phyloP scores from a whole-genome alignment of 2,329 filamentous ascomycete genomes.

The Rhytidhysteron rufulum region DNA sequence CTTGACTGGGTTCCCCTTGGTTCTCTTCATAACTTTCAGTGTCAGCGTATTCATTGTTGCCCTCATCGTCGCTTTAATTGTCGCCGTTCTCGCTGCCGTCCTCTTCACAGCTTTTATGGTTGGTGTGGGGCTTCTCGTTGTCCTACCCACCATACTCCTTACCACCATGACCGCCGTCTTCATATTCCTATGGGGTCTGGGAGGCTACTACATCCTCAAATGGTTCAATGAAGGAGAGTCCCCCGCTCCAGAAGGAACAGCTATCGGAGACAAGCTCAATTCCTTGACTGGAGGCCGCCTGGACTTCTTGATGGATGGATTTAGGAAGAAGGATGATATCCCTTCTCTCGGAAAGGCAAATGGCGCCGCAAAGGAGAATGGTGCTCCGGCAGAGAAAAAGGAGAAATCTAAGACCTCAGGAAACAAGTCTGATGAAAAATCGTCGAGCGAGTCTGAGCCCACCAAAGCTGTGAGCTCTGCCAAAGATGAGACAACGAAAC shows the following conservation, averaged over 20 bases:
- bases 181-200: conserved; percentile 58
- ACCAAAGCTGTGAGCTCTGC: neutral
- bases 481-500: neutral
- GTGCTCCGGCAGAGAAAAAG: neutral
- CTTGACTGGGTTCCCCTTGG: conserved; percentile 63
- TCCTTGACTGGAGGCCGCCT: conserved; percentile 36
- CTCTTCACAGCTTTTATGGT: conserved; percentile 66
- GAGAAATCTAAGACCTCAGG: neutral
- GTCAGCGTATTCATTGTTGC: conserved; percentile 61
- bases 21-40: conserved; percentile 66
- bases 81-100: conserved; percentile 48
- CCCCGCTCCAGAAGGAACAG: conserved; percentile 24
- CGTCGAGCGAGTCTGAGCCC: neutral
- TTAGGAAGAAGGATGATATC: conserved; percentile 3
- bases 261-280: conserved; percentile 42
- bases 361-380: neutral
- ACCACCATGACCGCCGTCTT: conserved; percentile 60
- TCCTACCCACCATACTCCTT: conserved; percentile 66
- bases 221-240: conserved; percentile 33
- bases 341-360: neutral
- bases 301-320: conserved; percentile 29
- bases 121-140: conserved; percentile 61
- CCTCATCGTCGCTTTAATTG: conserved; percentile 55
- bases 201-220: conserved; percentile 51
- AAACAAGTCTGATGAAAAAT: neutral